These are phyloP conservation scores for Pinguiococcus pyrenoidosus DNA, from an alignment of 108 stramenopile species.

Conservation along the genomic window DNA sequence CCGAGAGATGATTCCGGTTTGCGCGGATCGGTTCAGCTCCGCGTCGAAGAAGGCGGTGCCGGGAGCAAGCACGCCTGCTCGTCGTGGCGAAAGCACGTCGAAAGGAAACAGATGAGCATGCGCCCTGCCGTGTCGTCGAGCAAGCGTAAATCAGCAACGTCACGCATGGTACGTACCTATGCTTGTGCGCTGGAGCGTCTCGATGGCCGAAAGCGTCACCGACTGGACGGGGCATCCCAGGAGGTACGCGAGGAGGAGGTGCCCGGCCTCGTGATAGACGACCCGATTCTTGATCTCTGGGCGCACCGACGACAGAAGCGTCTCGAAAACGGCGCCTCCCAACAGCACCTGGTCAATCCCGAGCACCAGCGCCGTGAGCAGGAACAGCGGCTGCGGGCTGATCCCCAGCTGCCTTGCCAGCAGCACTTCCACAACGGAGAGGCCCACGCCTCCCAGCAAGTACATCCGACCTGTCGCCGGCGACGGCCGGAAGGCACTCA, in stretches of 20 bases:
- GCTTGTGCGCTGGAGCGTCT: not conserved
- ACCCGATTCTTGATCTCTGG: slow-evolving; percentile 59
- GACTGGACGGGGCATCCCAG: slow-evolving; percentile 76
- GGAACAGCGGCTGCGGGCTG: slow-evolving; percentile 31
- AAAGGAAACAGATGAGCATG: no score
- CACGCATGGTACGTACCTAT: no score
- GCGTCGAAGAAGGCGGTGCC: slow-evolving; percentile 80
- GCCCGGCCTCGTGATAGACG: slow-evolving; percentile 74
- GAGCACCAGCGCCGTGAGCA: slow-evolving; percentile 39
- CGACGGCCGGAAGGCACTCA: not conserved
- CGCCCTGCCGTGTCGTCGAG: no score
- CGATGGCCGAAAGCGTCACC: not conserved
- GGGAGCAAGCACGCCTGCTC: no score
- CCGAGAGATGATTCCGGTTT: slow-evolving; percentile 43
- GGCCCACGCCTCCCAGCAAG: not conserved
- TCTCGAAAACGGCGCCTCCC: slow-evolving; percentile 63
- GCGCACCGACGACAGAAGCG: slow-evolving; percentile 33
- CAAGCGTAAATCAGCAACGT: no score
- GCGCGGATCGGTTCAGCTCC: slow-evolving; percentile 51
- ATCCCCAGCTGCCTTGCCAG: not conserved
- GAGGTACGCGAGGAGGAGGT: slow-evolving; percentile 75
- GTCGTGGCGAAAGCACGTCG: no score
- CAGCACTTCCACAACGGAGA: not conserved
- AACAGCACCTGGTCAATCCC: slow-evolving; percentile 46
- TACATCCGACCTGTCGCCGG: not conserved